Evolutionary conservation across 2,329 filamentous ascomycete species (phyloP), one percentile per base, ranked within the genome.

Genomic region (Biscogniauxia sp.): DNA sequence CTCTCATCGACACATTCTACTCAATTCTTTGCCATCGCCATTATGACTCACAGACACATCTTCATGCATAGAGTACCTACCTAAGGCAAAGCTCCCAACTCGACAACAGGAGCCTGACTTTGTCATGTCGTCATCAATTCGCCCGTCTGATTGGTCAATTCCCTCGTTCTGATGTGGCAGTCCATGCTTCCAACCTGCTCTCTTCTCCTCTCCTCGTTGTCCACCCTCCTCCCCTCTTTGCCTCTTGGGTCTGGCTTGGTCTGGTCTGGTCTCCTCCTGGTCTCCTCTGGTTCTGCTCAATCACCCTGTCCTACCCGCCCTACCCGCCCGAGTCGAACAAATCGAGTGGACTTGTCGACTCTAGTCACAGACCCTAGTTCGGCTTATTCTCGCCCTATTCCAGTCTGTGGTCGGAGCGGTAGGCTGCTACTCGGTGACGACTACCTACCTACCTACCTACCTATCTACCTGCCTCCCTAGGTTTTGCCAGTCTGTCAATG

Each of bases 71-170:
- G 9, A 49, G 51, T 50, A 56, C 28, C 26, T 32, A 13, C 28
- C 28, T 32, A 13, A 58, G 61, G 41, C 61, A 55, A 58, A 55
- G 54, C 51, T 53, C 58, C 52, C 50, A 53, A 54, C 55, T 26
- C 61, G 58, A 58, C 49, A 56, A 45, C 37, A n/a, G 37, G 37
- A 45, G 53, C 59, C 55, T 26, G 51, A 28, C 56, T 59, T 50
- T 57, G 61, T 59, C 49, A 28, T 20, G 52, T 28, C 62, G 13
- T 45, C 37, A 45, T 45, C 68, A 69, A 69, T 69, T 66, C 63
- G 25, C 17, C 4, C 28, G 45, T 28, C 20, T 53, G 26, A 70
- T 71, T 71, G 69, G 69, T 50, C 69, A 70, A 70, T 71, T 67
- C 57, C 51, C 52, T 20, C 8, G 37, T 50, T 37, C 53, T 56